These are phyloP conservation scores for Crithidia bombi DNA, from an alignment of 208 protist species.

Conservation along the genomic window DNA sequence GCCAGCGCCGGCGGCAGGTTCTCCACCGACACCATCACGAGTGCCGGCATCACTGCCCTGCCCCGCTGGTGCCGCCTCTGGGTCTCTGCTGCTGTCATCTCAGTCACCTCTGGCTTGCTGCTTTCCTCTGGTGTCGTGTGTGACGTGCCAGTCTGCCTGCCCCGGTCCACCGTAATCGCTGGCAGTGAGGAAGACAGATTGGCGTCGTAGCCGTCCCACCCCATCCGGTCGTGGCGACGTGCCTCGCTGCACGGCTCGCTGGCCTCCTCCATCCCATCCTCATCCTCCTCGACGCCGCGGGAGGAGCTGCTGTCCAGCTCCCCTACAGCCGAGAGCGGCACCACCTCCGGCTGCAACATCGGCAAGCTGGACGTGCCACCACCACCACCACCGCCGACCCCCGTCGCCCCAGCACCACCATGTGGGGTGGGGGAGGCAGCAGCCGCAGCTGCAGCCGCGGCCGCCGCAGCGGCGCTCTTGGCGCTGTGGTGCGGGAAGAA, in stretches of 20 bases:
- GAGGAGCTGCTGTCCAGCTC: constrained; percentile 42
- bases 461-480: constrained; percentile 14
- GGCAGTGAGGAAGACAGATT: constrained; percentile 22
- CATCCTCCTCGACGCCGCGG: constrained; percentile 26
- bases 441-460: constrained; percentile 7
- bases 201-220: constrained; percentile 6
- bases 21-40: constrained; percentile 36
- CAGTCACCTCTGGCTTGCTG: not conserved
- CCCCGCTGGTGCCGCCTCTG: not conserved
- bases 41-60: constrained; percentile 4
- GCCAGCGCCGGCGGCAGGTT: constrained; percentile 24
- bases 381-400: not conserved
- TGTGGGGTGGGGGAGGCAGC: not conserved
- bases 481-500: constrained; percentile 28
- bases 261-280: constrained; percentile 2
- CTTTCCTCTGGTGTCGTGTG: constrained; percentile 1
- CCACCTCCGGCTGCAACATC: constrained; percentile 2
- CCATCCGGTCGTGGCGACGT: not conserved
- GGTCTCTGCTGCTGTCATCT: not conserved
- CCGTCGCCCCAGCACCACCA: not conserved
- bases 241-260: constrained; percentile 4
- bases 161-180: not conserved
- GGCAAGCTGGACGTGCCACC: not conserved
- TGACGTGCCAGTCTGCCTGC: constrained; percentile 4
- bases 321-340: constrained; percentile 32